Evolutionary conservation across 2,329 filamentous ascomycete species (phyloP), one percentile per base, ranked within the genome.

Genomic region (Ampelomyces quisqualis): DNA sequence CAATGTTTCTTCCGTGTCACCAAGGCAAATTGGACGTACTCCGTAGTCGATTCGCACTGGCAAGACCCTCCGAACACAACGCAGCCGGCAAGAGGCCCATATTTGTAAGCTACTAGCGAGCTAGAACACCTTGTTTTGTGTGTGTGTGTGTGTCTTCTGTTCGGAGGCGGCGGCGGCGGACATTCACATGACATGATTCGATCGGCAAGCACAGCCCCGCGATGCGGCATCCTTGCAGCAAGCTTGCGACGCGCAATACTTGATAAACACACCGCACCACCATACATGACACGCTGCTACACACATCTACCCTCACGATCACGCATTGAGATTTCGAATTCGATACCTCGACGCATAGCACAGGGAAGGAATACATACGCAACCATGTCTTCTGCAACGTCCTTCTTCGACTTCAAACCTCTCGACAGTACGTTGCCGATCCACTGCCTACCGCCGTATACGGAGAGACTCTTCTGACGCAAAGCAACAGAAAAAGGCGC

Each of bases 361-460:
- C 11, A 43, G 33, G 4, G 38, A 24, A 34, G 35, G 10, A 28
- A 35, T 34, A 33, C 36, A 24, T 51, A 51, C 36, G 39, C 53
- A 46, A 74, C 59, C 54, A 88, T 87, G 84, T 73, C 84, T 19
- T 84, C 83, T 40, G 83, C 82, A 57, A 84, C 83, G 14, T 75
- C 68, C 40, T 88, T 95, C 69, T 93, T 85, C 77, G 85, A 90
- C 68, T 94, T 94, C 73, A 88, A 84, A 74, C 84, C 87, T 53
- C 80, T 86, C 56, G 83, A 91, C 72, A 90, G 86, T 89, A 76
- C 50, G 84, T 78, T 35, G 9, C 3, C 9, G n/a, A n/a, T n/a
- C n/a, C n/a, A n/a, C n/a, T n/a, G n/a, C n/a, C n/a, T n/a, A n/a
- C n/a, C n/a, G n/a, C n/a, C n/a, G n/a, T n/a, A n/a, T n/a, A n/a